Evolutionary conservation across 768 basidiomycete genomes (phyloP).

Genomic region (Asterophora lycoperdoides): DNA sequence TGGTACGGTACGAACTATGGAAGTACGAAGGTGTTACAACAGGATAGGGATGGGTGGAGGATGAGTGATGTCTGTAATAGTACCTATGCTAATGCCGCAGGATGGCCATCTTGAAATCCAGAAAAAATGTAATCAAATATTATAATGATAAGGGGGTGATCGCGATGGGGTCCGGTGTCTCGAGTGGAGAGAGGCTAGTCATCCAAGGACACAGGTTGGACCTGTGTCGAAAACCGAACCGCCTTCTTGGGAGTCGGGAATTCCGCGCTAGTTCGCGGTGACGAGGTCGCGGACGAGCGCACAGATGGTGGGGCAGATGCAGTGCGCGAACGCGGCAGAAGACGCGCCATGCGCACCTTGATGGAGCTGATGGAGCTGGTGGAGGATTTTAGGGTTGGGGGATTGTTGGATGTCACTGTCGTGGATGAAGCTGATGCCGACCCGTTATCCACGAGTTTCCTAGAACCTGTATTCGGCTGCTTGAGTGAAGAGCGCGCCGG

Average conservation of each 20-base stretch:
- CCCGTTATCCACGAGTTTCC: constrained; percentile 33
- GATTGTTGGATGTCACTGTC: constrained; percentile 41
- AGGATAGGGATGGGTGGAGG: constrained; percentile 5
- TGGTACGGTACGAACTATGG: constrained; percentile 4
- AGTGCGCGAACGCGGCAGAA: constrained; percentile 42
- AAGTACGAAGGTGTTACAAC: constrained; percentile 11
- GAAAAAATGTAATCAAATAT: neutral
- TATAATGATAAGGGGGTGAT: constrained; percentile 19
- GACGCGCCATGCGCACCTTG: constrained; percentile 49
- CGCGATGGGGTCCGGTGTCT: neutral
- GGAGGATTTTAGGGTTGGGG: constrained; percentile 20
- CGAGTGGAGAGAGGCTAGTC: neutral
- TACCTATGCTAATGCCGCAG: neutral
- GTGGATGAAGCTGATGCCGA: constrained; percentile 46
- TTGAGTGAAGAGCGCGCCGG: constrained; percentile 66
- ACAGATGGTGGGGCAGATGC: constrained; percentile 35
- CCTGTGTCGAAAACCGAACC: constrained; percentile 55
- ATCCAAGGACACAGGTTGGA: constrained; percentile 24
- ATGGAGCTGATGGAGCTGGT: constrained; percentile 16
- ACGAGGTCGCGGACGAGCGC: constrained; percentile 29
- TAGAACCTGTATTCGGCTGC: constrained; percentile 38
- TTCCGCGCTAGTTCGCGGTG: constrained; percentile 36
- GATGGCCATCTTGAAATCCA: neutral
- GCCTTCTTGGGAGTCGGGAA: constrained; percentile 46
- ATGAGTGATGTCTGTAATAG: constrained; percentile 8